phyloP scores from a whole-genome alignment of 306 rosid species.

The Cyclanthera cordifolia region DNA sequence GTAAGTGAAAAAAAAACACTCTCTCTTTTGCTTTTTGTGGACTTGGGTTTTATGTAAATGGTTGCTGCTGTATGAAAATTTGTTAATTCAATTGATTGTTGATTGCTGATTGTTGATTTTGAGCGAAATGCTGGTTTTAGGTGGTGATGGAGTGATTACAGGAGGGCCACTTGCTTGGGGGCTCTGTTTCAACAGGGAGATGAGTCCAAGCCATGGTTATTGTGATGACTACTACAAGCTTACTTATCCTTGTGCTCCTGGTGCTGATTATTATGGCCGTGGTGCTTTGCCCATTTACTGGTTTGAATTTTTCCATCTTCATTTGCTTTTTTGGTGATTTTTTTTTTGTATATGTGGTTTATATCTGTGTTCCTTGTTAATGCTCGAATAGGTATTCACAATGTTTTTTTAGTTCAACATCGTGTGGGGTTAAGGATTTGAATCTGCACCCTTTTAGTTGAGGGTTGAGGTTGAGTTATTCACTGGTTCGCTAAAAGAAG shows the following conservation, averaged over 20 bases:
- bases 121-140: constrained; percentile 31
- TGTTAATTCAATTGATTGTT: background rate
- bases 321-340: background rate
- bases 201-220: constrained; percentile 89
- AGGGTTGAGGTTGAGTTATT: too few relatives aligned
- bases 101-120: constrained; percentile 1
- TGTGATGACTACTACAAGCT: constrained; percentile 70
- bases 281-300: constrained; percentile 93
- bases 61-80: background rate
- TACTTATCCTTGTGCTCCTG: constrained; percentile 84
- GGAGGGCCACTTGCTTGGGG: constrained; percentile 98
- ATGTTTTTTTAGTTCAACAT: too few relatives aligned
- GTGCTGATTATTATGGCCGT: constrained; percentile 87
- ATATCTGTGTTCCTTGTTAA: background rate
- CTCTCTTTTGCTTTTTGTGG: background rate
- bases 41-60: background rate
- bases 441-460: background rate
- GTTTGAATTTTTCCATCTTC: constrained; percentile 24
- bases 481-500: background rate
- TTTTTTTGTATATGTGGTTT: background rate
- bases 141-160: constrained; percentile 95
- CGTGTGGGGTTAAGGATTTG: too few relatives aligned
- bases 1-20: too few relatives aligned
- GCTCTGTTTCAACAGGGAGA: constrained; percentile 81
- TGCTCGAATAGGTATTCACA: background rate